Percentiles rank a stretch among this genome's conserved stretches.
phyloP scores from a whole-genome alignment of 192 early-diverging fungal species.

The Coemansia nantahalensis region DNA sequence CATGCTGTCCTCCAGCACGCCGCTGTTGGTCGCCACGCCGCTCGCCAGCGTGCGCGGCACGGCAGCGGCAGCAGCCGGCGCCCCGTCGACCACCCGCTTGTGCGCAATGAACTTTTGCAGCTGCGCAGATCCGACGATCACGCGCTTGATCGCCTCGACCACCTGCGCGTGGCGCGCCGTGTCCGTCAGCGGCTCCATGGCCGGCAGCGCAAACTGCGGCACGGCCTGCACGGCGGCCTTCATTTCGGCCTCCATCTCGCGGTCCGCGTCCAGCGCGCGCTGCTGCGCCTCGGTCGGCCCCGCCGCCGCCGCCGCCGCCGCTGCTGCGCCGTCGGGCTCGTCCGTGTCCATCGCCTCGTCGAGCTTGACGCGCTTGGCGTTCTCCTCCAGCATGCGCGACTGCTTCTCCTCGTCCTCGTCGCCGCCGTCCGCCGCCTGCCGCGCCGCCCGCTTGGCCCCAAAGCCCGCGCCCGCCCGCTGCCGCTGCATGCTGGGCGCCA shows the following conservation, averaged over 20 bases:
- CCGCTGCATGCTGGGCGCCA: too few relatives aligned
- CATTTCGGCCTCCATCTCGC: constrained; percentile 28
- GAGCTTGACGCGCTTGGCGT: constrained; percentile 44
- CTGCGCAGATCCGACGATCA: constrained; percentile 8
- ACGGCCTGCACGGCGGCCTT: constrained; percentile 2
- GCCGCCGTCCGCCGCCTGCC: constrained; percentile 5
- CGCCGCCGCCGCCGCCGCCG: not conserved
- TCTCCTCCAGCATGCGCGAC: constrained; percentile 41
- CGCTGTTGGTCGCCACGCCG: constrained; percentile 39
- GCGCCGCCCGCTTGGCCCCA: constrained; percentile 14
- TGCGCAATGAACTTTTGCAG: constrained; percentile 26
- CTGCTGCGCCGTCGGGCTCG: not conserved
- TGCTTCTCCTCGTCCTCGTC: constrained; percentile 49
- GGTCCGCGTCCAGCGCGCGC: constrained; percentile 7
- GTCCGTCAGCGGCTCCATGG: constrained; percentile 8
- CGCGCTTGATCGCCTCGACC: constrained; percentile 21
- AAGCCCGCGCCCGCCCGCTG: too few relatives aligned
- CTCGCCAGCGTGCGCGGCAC: constrained; percentile 12
- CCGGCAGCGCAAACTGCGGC: constrained; percentile 16
- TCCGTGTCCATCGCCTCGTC: constrained; percentile 15
- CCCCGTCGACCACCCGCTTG: constrained; percentile 10
- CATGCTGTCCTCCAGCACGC: constrained; percentile 43
- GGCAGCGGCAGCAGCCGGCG: not conserved
- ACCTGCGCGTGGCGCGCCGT: constrained; percentile 15
- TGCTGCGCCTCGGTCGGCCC: not conserved